Evolutionary conservation across 257 asterid species (phyloP), one percentile per base, ranked within the genome.

Genomic region (Rubia yunnanensis): DNA sequence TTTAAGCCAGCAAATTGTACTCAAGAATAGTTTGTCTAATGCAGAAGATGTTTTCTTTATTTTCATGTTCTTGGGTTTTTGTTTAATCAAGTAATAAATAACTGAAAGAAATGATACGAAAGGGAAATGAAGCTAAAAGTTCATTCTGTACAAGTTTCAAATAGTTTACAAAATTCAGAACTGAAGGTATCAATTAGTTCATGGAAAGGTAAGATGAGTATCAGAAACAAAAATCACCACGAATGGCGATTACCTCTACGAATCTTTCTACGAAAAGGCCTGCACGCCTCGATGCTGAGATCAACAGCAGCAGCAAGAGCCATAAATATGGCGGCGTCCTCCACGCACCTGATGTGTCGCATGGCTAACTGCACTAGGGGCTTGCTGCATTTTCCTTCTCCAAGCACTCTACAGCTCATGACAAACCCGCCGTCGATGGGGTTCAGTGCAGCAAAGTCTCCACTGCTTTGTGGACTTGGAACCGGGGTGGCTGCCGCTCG

Each of bases 321-420:
- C 98, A 92, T 89, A 71, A 92, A 92, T 26, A 89, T 92, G 53
- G 98, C 98, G 0, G 98, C 98, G 54, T 92, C 98, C 72, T 92
- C 97, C 69, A 92, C 86, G 35, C 97, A 92, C 6, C 95, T 85
- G 64, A 92, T 86, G 13, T 92, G 95, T 41, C 97, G 57, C 89
- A 92, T 89, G 7, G 97, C 97, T 6, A 92, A 77, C 64, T 92
- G 97, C 66, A 89, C 98, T 1, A 82, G 54, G 2, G 96, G 97
- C 82, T 87, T 92, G 76, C 96, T 81, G 74, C 80, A 67, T 72
- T 87, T 92, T 64, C 96, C 96, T 66, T 92, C 96, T 44, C 96
- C 94, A 46, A 78, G 91, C 58, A 92, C 96, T 63, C 89, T 72
- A 66, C 95, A 92, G 74, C 95, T 87, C 97, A 89, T 92, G 3